These are phyloP conservation scores for Primulina tabacum DNA, from an alignment of 257 asterid genomes.

Conservation along the genomic window DNA sequence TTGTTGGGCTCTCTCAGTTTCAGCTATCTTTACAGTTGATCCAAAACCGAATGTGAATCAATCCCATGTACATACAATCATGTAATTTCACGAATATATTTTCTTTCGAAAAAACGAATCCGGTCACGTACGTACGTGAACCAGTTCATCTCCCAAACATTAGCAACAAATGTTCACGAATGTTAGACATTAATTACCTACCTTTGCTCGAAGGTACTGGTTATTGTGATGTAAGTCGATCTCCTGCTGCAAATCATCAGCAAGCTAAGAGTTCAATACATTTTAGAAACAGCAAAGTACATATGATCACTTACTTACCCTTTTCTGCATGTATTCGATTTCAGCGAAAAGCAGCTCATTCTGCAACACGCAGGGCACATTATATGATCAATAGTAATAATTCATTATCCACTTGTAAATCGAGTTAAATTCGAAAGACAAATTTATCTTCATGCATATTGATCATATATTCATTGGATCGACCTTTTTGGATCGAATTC, in stretches of 20 bases:
- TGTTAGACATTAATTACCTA: conserved; percentile 8
- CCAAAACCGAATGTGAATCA: not conserved
- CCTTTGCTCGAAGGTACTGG: conserved; percentile 91
- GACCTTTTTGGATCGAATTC: conserved; percentile 81
- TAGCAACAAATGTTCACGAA: not conserved
- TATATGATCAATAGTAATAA: not conserved
- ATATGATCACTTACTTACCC: conserved; percentile 49
- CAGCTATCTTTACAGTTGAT: conserved; percentile 57
- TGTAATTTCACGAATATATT: not conserved
- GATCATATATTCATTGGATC: not conserved
- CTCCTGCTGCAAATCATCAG: conserved; percentile 70
- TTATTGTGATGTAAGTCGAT: conserved; percentile 77
- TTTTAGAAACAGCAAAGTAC: not conserved
- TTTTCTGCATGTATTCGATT: conserved; percentile 85
- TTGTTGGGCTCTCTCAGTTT: conserved; percentile 66
- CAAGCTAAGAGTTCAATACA: not conserved
- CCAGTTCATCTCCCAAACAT: not conserved
- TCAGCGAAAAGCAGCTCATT: conserved; percentile 89
- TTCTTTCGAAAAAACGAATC: not conserved
- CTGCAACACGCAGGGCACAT: conserved; percentile 35
- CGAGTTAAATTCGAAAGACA: not conserved
- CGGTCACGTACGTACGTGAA: not conserved
- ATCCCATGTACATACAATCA: not conserved
- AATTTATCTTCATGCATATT: not conserved
- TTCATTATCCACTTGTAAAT: not conserved